phyloP scores from a whole-genome alignment of 495 filamentous ascomycete species.

The Xanthoparmelia taractica region DNA sequence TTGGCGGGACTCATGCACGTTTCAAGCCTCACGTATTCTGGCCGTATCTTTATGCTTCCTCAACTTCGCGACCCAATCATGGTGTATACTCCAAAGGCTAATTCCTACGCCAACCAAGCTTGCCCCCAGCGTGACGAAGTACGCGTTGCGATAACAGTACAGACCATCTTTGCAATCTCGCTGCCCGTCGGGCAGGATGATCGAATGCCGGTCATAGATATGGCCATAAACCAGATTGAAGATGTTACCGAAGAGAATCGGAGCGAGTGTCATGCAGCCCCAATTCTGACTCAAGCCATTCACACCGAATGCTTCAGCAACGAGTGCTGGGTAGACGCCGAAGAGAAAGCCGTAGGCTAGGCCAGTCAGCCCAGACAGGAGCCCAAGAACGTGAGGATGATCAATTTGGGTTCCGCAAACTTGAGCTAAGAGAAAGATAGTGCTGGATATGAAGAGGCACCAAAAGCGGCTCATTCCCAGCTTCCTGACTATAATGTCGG shows the following conservation, averaged over 20 bases:
- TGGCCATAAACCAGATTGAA: conserved; percentile 85
- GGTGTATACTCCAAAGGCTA: conserved; percentile 68
- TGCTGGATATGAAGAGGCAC: conserved; percentile 71
- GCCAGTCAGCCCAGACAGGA: conserved; percentile 77
- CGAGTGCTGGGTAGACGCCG: conserved; percentile 86
- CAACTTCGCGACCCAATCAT: conserved; percentile 44
- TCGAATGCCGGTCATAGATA: conserved; percentile 73
- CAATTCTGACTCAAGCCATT: conserved; percentile 85
- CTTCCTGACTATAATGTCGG: conserved; percentile 76
- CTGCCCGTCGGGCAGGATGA: conserved; percentile 58
- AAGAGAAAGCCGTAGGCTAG: conserved; percentile 92
- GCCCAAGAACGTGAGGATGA: conserved; percentile 68
- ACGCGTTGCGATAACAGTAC: conserved; percentile 73
- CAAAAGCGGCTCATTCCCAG: conserved; percentile 76
- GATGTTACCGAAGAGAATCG: conserved; percentile 76
- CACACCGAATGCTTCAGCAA: conserved; percentile 86
- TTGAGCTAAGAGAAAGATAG: conserved; percentile 75
- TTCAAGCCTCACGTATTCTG: conserved; percentile 25
- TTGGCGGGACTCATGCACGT: not conserved
- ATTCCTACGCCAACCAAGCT: conserved; percentile 62
- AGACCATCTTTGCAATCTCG: conserved; percentile 71
- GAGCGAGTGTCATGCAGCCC: conserved; percentile 86
- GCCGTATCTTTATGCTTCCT: conserved; percentile 19
- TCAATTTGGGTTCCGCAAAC: conserved; percentile 67
- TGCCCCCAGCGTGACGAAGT: conserved; percentile 71